Evolutionary conservation across 2,329 filamentous ascomycete genomes (phyloP).

Genomic region (Colletotrichum gigasporum): DNA sequence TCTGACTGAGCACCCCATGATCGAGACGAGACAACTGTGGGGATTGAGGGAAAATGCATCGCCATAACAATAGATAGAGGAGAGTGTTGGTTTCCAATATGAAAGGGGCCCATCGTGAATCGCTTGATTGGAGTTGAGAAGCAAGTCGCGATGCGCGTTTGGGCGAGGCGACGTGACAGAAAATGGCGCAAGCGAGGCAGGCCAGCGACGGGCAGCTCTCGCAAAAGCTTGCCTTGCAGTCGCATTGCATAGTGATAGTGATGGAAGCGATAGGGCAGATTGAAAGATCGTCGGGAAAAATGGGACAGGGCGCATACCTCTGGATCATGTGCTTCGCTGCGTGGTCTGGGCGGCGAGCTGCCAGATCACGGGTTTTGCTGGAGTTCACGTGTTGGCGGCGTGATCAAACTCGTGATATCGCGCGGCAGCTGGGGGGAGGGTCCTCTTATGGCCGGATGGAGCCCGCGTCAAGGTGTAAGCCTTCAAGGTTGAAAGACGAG

Average conservation of each 20-base stretch:
- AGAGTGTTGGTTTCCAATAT: neutral
- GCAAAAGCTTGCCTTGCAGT: neutral
- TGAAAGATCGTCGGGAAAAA: slow-evolving; percentile 25
- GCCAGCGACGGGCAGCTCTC: neutral
- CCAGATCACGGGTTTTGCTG: slow-evolving; percentile 54
- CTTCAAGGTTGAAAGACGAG: neutral
- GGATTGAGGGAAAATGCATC: neutral
- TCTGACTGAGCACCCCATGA: neutral
- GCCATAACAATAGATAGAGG: neutral
- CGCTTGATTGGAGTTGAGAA: slow-evolving; percentile 17
- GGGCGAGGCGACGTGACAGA: neutral
- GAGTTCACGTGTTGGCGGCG: slow-evolving; percentile 43
- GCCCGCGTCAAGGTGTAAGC: slow-evolving; percentile 24
- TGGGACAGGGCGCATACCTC: slow-evolving; percentile 46
- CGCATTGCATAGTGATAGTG: slow-evolving; percentile 15
- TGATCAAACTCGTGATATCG: slow-evolving; percentile 61
- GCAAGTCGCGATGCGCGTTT: neutral
- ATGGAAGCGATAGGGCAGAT: slow-evolving; percentile 7
- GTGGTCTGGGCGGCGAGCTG: slow-evolving; percentile 31
- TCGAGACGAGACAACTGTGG: neutral
- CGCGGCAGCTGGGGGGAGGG: slow-evolving; percentile 37
- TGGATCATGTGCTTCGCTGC: slow-evolving; percentile 54
- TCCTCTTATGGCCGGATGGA: slow-evolving; percentile 26
- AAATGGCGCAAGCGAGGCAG: slow-evolving; percentile 14
- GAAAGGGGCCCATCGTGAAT: neutral